Evolutionary conservation across 1,139 yeast genomes (phyloP).

Genomic region (Protomyces arabidopsidicola): DNA sequence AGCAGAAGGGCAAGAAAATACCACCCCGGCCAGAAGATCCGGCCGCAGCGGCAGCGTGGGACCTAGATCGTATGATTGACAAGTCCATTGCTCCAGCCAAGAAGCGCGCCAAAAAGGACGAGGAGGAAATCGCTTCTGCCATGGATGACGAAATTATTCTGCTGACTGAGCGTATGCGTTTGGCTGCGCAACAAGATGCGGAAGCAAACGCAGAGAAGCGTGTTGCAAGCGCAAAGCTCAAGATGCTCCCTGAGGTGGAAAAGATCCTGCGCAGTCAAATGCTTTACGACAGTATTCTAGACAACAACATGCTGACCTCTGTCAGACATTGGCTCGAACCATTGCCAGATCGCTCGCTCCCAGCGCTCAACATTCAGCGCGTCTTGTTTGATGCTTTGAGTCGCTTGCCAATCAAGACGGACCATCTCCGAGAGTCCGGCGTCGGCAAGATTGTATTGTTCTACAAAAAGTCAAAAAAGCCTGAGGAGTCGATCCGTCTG

Average conservation of each 20-base stretch:
- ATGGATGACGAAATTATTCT: conserved; percentile 85
- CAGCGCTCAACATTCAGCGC: conserved; percentile 92
- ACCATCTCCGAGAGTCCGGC: conserved; percentile 89
- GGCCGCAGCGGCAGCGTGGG: conserved; percentile 49
- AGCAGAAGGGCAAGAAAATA: conserved; percentile 17
- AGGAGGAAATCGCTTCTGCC: conserved; percentile 88
- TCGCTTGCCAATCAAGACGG: conserved; percentile 85
- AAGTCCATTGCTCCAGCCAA: conserved; percentile 59
- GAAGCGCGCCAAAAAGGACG: conserved; percentile 57
- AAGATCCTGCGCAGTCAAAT: conserved; percentile 63
- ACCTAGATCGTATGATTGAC: conserved; percentile 75
- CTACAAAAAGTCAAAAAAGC: conserved; percentile 84
- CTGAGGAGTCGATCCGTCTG: conserved; percentile 79
- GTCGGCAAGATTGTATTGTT: conserved; percentile 91
- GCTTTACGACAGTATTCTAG: conserved; percentile 79
- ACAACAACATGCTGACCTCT: conserved; percentile 87
- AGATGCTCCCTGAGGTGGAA: conserved; percentile 72
- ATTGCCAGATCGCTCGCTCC: conserved; percentile 93
- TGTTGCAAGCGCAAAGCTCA: conserved; percentile 83
- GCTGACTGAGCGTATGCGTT: conserved; percentile 83
- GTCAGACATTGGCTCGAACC: conserved; percentile 98
- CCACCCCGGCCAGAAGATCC: conserved; percentile 19
- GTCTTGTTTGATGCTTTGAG: conserved; percentile 71
- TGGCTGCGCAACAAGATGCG: conserved; percentile 86
- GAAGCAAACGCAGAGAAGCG: conserved; percentile 62